Base-by-base conservation (phyloP, 495 filamentous ascomycete genomes). In the Schizothecium vesticola region DNA sequence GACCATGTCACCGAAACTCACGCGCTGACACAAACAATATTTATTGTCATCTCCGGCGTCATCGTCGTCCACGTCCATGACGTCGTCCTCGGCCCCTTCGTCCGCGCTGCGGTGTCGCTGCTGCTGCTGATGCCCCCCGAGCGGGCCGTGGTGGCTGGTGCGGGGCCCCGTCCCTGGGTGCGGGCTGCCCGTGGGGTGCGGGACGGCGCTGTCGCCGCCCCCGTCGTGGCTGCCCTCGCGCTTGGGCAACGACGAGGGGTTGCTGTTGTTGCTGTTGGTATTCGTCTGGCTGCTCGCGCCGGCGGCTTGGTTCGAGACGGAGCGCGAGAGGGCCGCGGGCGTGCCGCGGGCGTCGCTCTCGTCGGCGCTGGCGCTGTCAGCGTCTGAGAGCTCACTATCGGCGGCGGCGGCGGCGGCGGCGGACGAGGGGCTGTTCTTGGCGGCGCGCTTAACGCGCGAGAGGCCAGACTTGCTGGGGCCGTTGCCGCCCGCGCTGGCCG, bases 1-100 rank as follows among this genome's bases (percentile, higher is more conserved):
- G 31, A 99, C 94, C 95, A 99, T 99, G 75, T 97, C 92, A 56
- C 95, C 95, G 81, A 91, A 94, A 77, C 91, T 96, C 67, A 97
- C 91, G 70, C 89, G 91, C 75, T 95, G 91, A 77, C 95, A 99
- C 26, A 89, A 86, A 79, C 95, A 99, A 78, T 99, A 99, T 69
- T 94, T 91, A 73, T 88, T 88, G 59, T 92, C 89, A 80, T 98
- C 94, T 64, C 91, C 90, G 59, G 89, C 92, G 33, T 94, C 92
- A 56, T 96, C 94, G 59, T 93, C 92, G 33, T 91, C 91, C 1
- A 89, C 85, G 12, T 90, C 91, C 43, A 78, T 81, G 21, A 88
- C 87, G 36, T 88, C 82, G 66, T 90, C 88, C 25, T 89, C 86
- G 63, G 86, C 87, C 65, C 69, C 51, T 67, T 67, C 61, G 43